Base-by-base conservation (phyloP, 441 rosid genomes). In the Erodium texanum region DNA sequence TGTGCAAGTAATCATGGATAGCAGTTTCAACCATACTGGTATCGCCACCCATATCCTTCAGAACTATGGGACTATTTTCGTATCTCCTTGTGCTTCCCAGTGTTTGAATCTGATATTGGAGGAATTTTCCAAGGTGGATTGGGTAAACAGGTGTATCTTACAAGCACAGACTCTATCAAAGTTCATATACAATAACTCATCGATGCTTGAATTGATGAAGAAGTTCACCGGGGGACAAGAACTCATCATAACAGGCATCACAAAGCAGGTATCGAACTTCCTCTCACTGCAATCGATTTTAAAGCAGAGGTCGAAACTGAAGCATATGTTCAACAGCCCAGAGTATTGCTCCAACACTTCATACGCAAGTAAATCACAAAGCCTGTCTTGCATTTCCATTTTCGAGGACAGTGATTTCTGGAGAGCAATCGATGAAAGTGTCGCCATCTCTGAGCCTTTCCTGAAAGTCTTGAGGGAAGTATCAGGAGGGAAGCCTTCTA, bases 361-460 rank as follows among this genome's bases (percentile, higher is more conserved):
- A 0, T 80, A 84, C 69, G 68, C 88, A 48, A 88, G 56, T 70
- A 90, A 88, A 77, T 81, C 89, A 66, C 88, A 85, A 71, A 86
- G 80, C 80, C 73, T 82, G 59, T 75, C 85, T 34, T 86, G 87
- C 69, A 71, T 83, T 24, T 67, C 77, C 68, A 82, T 87, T 54
- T 74, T 87, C 5, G 92, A 89, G 75, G 93, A 89, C 62, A 86
- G 70, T 50, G 93, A 89, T 36, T 91, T 89, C 66, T 89, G 97
- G 93, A 86, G 87, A 77, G 86, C 93, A 23, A 81, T 82, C 70
- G 96, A 87, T 75, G 97, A 91, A 73, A 76, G 89, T 54, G 97
- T 91, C 22, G 97, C 97, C 70, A 84, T 91, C 63, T 87, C 92
- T 0, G 97, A 91, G 81, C 97, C 97, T 64, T 86, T 91, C 69